Base-by-base conservation (phyloP, 192 early-diverging fungal genomes). In the Entophlyctis luteolus region DNA sequence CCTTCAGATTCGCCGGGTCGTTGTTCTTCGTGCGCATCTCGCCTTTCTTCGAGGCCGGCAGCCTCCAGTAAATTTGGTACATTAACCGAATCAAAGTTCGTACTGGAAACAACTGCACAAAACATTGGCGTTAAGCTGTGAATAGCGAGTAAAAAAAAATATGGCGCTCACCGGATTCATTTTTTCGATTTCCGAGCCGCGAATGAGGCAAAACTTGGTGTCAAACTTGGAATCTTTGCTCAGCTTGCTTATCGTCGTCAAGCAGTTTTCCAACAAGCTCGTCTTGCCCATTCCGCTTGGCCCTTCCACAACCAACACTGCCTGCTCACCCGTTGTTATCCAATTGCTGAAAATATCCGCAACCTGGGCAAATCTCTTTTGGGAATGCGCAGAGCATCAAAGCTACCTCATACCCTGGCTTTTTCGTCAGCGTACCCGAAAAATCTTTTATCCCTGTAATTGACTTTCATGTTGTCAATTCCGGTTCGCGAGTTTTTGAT, bases 281-380 rank as follows among this genome's bases (percentile, higher is more conserved):
- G 70, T 63, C 49, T 71, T 71, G 18, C 70, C 70, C 70, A 71
- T 71, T 16, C 70, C 70, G 42, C 59, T 65, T 5, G 70, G 50
- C 10, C 59, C 70, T 65, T 71, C 70, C n/a, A 71, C 50, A 36
- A 71, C 56, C 6, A 71, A 29, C 6, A 71, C 45, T 1, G 50
- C 23, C 29, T 62, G 59, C 14, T 56, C 8, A 10, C 36, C 31
- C 28, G 54, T 53, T 31, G 3, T 27, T n/a, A 63, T 37, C 70
- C 70, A 71, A 35, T 55, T 65, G 16, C 22, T 23, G 42, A 65
- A 54, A 16, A 29, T n/a, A 31, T 25, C 1, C 18, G 25, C 36
- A 18, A 65, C 50, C 50, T 53, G 1, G n/a, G n/a, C n/a, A n/a
- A n/a, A n/a, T n/a, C n/a, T n/a, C n/a, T 47, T 16, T 47, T 47